Evolutionary conservation across 176 grass and related monocot species (phyloP).

Genomic region (Tillandsia leiboldiana): DNA sequence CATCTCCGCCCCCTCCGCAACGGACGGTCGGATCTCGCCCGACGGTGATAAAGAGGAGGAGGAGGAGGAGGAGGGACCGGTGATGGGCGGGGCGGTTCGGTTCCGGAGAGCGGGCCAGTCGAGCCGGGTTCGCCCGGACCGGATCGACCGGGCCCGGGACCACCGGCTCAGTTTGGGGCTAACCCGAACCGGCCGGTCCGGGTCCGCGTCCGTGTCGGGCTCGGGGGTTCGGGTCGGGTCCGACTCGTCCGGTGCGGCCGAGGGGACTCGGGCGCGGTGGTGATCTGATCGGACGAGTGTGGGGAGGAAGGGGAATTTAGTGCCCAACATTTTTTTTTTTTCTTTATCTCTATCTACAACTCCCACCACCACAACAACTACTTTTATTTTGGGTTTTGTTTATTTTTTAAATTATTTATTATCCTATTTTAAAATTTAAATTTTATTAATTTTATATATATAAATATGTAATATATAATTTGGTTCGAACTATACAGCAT

Average conservation of each 20-base stretch:
- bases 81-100: not conserved
- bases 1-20: constrained; percentile 12
- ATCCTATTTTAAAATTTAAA: too few relatives aligned
- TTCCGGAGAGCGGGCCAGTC: constrained; percentile 30
- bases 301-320: constrained; percentile 3
- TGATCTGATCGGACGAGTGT: not conserved
- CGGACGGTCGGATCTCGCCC: not conserved
- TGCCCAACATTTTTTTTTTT: not conserved
- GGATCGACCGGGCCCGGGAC: constrained; percentile 57
- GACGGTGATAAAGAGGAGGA: constrained; percentile 5
- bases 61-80: constrained; percentile 10
- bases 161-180: constrained; percentile 56
- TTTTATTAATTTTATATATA: too few relatives aligned
- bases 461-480: too few relatives aligned
- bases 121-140: constrained; percentile 38
- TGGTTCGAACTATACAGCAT: too few relatives aligned
- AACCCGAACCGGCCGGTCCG: not conserved
- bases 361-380: too few relatives aligned
- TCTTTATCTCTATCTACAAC: not conserved
- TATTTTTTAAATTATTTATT: too few relatives aligned
- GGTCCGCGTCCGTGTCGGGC: not conserved
- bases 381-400: too few relatives aligned
- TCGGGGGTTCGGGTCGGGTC: not conserved
- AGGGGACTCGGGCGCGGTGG: not conserved
- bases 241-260: not conserved